These are phyloP conservation scores for Soucietia sequanensis DNA, from an alignment of 805 yeast species.

Conservation along the genomic window DNA sequence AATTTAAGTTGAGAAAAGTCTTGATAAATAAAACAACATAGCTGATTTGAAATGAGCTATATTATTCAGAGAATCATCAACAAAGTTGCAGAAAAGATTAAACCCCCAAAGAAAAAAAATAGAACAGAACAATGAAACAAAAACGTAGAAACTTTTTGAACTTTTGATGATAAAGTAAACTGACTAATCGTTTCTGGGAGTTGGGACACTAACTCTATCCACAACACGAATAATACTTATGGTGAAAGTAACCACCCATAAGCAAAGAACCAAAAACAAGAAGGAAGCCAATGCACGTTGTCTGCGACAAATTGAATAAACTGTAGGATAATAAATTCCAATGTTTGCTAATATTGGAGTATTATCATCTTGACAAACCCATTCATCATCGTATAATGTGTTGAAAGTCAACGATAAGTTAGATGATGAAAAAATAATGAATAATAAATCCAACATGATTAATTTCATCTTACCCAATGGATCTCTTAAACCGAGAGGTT, in stretches of 20 bases:
- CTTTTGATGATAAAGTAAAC: too few relatives aligned
- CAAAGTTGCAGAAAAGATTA: too few relatives aligned
- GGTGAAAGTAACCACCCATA: slow-evolving; percentile 86
- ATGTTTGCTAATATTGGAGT: slow-evolving; percentile 11
- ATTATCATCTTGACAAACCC: slow-evolving; percentile 59
- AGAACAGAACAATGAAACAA: too few relatives aligned
- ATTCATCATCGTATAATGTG: slow-evolving; percentile 71
- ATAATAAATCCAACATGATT: slow-evolving; percentile 76
- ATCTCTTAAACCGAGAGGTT: slow-evolving; percentile 86
- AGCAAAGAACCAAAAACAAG: slow-evolving; percentile 66
- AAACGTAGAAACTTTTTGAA: too few relatives aligned
- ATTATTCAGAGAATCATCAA: too few relatives aligned
- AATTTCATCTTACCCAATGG: slow-evolving; percentile 81
- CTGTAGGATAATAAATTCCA: slow-evolving; percentile 27
- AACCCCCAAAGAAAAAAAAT: too few relatives aligned
- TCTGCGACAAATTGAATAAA: slow-evolving; percentile 63
- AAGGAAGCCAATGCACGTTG: slow-evolving; percentile 80
- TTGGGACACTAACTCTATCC: slow-evolving; percentile 46
- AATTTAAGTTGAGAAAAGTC: too few relatives aligned
- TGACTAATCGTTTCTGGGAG: slow-evolving; percentile 10
- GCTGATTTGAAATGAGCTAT: too few relatives aligned
- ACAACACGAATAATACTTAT: slow-evolving; percentile 82
- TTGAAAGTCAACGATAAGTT: slow-evolving; percentile 83
- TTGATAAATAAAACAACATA: too few relatives aligned
- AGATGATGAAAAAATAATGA: slow-evolving; percentile 87